These are phyloP conservation scores for Geotrichum bryndzae DNA, from an alignment of 1,139 yeast species.

Conservation along the genomic window DNA sequence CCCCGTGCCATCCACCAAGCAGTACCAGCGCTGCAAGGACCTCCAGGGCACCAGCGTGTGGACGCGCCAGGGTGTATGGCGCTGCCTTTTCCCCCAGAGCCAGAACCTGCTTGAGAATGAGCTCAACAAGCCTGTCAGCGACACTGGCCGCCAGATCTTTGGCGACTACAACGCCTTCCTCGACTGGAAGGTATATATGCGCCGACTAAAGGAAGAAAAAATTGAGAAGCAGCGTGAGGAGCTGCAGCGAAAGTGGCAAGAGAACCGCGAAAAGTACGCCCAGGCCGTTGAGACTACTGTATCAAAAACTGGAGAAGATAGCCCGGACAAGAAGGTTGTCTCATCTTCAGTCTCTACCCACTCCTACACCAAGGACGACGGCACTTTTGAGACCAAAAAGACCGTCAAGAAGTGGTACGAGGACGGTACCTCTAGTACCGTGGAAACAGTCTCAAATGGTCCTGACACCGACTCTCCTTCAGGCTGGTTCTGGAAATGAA, in stretches of 20 bases:
- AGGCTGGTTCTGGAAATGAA: slow-evolving; percentile 32
- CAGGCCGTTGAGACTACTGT: background rate
- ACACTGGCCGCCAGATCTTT: slow-evolving; percentile 12
- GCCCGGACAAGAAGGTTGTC: slow-evolving; percentile 33
- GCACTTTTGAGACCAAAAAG: slow-evolving; percentile 50
- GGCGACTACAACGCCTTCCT: slow-evolving; percentile 14
- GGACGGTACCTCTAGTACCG: slow-evolving; percentile 53
- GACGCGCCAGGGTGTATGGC: slow-evolving; percentile 78
- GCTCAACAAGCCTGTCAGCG: slow-evolving; percentile 27
- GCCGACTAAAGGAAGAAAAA: slow-evolving; percentile 11
- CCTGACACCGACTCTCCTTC: slow-evolving; percentile 9
- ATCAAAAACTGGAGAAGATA: background rate
- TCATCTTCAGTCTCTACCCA: slow-evolving; percentile 48
- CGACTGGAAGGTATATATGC: slow-evolving; percentile 17
- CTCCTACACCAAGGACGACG: slow-evolving; percentile 43
- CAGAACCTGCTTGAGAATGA: slow-evolving; percentile 33
- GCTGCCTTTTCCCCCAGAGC: slow-evolving; percentile 66
- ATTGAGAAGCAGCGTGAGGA: background rate
- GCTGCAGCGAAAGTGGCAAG: background rate
- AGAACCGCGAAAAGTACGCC: background rate
- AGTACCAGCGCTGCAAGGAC: slow-evolving; percentile 57
- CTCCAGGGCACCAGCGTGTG: slow-evolving; percentile 66
- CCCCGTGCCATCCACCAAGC: slow-evolving; percentile 56
- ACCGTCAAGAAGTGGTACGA: slow-evolving; percentile 50
- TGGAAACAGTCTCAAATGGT: slow-evolving; percentile 29